Percentiles rank a stretch among this genome's conserved stretches.
Conservation (phyloP, 805 yeast species). For the Candida mattraensis region DNA sequence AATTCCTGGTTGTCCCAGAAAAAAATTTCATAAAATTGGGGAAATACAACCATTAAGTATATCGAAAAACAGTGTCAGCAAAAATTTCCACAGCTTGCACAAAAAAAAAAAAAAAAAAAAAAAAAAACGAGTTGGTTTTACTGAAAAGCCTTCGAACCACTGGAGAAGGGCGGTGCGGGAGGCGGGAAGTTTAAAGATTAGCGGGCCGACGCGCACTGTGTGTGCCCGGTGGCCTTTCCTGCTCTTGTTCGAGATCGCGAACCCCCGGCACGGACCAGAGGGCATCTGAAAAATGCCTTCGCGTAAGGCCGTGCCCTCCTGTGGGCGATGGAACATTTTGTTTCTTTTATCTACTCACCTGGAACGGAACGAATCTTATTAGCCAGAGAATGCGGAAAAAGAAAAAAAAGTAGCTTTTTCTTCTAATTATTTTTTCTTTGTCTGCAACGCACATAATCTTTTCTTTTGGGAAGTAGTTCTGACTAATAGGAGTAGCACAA, state of each 20-base stretch:
- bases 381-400: slow-evolving; percentile 1
- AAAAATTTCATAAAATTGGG: slow-evolving; percentile 8
- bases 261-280: too few relatives aligned
- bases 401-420: too few relatives aligned
- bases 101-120: slow-evolving; percentile 1
- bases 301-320: slow-evolving; percentile 3
- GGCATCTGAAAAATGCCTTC: too few relatives aligned
- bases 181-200: too few relatives aligned
- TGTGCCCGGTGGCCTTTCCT: too few relatives aligned
- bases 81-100: slow-evolving; percentile 6
- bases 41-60: slow-evolving; percentile 7
- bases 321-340: slow-evolving; percentile 4
- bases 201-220: too few relatives aligned
- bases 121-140: background rate
- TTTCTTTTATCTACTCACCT: slow-evolving; percentile 10
- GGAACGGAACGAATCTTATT: slow-evolving; percentile 2
- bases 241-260: too few relatives aligned
- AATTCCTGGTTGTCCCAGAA: slow-evolving; percentile 6
- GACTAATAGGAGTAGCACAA: too few relatives aligned
- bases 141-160: too few relatives aligned
- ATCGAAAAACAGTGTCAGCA: slow-evolving; percentile 3
- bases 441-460: slow-evolving; percentile 3
- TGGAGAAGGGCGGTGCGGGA: too few relatives aligned
- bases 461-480: slow-evolving; percentile 4
- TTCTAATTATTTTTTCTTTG: background rate